Evolutionary conservation across 106 monocot species (phyloP).

Genomic region (Alisma plantagoaquatica): DNA sequence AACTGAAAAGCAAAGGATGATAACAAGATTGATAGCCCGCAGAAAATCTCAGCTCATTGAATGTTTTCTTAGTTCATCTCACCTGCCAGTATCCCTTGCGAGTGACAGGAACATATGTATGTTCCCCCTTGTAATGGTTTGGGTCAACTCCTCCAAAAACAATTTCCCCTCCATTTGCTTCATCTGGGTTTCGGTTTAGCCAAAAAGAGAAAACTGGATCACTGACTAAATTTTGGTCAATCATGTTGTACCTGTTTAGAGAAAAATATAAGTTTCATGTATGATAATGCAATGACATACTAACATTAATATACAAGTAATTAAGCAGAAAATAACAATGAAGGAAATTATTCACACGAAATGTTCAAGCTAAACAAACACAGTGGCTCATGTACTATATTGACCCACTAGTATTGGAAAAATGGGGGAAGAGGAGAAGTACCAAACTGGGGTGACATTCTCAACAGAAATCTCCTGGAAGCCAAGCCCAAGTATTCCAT

Average conservation of each 20-base stretch:
- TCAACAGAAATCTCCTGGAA: slow-evolving; percentile 76
- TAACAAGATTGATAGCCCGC: not conserved
- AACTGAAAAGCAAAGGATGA: slow-evolving; percentile 18
- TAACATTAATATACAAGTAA: not conserved
- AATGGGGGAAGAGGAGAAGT: no score
- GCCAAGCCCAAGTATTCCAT: slow-evolving; percentile 90
- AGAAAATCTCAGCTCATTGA: not conserved
- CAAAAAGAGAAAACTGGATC: slow-evolving; percentile 79
- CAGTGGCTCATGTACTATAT: no score
- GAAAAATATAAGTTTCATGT: not conserved
- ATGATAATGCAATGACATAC: not conserved
- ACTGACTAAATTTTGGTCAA: slow-evolving; percentile 40
- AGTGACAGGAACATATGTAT: slow-evolving; percentile 66
- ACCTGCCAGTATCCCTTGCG: slow-evolving; percentile 86
- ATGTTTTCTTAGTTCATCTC: not conserved
- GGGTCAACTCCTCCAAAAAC: slow-evolving; percentile 79
- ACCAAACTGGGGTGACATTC: slow-evolving; percentile 63
- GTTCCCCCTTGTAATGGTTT: slow-evolving; percentile 59
- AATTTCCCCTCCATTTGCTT: slow-evolving; percentile 56
- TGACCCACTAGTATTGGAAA: no score
- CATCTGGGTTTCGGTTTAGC: slow-evolving; percentile 52
- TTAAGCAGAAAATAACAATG: not conserved
- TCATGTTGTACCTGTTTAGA: slow-evolving; percentile 53
- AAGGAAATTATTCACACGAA: not conserved
- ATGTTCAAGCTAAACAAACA: no score